Conservation (phyloP, 768 basidiomycete species). For the Podaxis sp. region DNA sequence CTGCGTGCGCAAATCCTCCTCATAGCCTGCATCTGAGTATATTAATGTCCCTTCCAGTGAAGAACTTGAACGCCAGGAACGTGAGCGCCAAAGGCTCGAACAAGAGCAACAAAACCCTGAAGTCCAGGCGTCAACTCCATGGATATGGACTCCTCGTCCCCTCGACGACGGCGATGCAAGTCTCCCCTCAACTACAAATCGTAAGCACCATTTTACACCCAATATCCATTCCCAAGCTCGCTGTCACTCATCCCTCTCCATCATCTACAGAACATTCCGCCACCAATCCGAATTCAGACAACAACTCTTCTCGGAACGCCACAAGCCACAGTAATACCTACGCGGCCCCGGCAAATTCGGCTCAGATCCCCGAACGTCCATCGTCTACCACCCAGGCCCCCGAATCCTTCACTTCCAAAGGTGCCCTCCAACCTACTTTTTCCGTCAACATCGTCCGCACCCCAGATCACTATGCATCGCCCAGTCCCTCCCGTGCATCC, state of each 20-base stretch:
- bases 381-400: conserved; percentile 16
- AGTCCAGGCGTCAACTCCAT: conserved; percentile 54
- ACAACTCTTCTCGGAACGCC: conserved; percentile 9
- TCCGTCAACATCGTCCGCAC: conserved; percentile 68
- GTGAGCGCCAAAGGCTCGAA: conserved; percentile 2
- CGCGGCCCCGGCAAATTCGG: conserved; percentile 1
- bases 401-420: conserved; percentile 50
- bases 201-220: neutral
- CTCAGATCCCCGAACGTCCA: conserved; percentile 7
- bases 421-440: conserved; percentile 65
- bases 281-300: neutral
- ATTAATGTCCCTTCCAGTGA: conserved; percentile 24
- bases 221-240: neutral
- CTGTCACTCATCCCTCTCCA: conserved; percentile 11
- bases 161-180: conserved; percentile 33
- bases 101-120: conserved; percentile 15
- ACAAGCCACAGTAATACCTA: neutral
- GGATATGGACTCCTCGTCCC: conserved; percentile 68
- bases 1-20: conserved; percentile 44
- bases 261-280: conserved; percentile 1
- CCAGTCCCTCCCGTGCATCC: conserved; percentile 16
- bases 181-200: neutral
- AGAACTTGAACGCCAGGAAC: conserved; percentile 32
- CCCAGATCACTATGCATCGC: conserved; percentile 54
- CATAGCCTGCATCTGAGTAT: neutral